A percentile compares a stretch with the other conserved stretches of the same genome.
Evolutionary conservation across 169 alveolate genomes (phyloP).

Genomic region (Plasmodium berghei): DNA sequence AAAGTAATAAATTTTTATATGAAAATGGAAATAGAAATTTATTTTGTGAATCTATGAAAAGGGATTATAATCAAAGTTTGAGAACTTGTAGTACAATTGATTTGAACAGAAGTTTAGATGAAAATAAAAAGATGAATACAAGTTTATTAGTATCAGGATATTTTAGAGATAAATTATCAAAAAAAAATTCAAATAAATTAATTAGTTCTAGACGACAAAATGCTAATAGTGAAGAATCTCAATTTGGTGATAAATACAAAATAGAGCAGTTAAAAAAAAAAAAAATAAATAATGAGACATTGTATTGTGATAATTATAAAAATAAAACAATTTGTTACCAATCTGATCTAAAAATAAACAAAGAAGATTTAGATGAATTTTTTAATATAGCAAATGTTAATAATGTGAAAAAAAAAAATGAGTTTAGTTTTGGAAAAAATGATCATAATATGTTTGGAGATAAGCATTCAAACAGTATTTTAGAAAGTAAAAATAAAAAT

Average conservation of each 20-base stretch:
- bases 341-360: background rate
- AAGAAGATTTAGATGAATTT: background rate
- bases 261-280: background rate
- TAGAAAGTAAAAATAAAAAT: background rate
- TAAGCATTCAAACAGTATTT: too few relatives aligned
- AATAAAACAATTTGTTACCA: background rate
- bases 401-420: slow-evolving; percentile 1
- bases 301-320: background rate
- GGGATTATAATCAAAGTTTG: background rate
- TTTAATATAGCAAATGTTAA: background rate
- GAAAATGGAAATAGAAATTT: slow-evolving; percentile 14
- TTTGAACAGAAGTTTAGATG: background rate
- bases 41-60: slow-evolving; percentile 17
- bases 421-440: too few relatives aligned
- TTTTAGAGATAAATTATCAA: background rate
- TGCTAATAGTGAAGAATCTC: background rate
- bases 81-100: background rate
- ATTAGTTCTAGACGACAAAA: background rate
- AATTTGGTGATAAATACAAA: background rate
- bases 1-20: slow-evolving; percentile 24
- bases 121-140: slow-evolving; percentile 4
- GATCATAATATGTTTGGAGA: too few relatives aligned
- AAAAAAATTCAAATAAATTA: background rate
- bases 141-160: background rate
- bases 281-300: background rate